Evolutionary conservation across 2,329 filamentous ascomycete genomes (phyloP), one percentile per base, ranked within the genome.

Genomic region (Hysterium pulicare): DNA sequence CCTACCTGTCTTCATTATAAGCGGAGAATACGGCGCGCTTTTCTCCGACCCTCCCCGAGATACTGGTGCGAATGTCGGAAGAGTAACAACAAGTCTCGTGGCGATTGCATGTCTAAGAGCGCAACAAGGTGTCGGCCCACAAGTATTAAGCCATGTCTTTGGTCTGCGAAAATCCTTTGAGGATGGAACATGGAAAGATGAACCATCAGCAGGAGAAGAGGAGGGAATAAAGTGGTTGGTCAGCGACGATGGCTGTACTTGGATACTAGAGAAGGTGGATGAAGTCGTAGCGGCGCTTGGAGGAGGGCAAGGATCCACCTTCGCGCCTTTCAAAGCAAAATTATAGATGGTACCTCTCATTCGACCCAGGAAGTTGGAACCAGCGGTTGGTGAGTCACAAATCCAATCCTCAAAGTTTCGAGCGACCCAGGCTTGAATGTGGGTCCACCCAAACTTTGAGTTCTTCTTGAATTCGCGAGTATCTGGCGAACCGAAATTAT

Each of bases 61-160:
- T 9, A 10, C 62, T 6, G 69, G 68, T 17, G 74, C 73, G 0
- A 77, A 74, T 15, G 78, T 87, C 0, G 88, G 88, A 0, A 69
- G 88, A 1, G 77, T 87, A 0, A 68, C 89, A 48, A 93, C 87
- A 0, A 85, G 80, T 41, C 66, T 93, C 10, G 75, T 90, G 4
- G 88, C 85, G 0, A 76, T 94, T 22, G 75, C 86, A 4, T 90
- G 86, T 56, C 63, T 94, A 62, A 71, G 88, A 3, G 78, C 87
- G 33, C 88, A 93, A 73, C 86, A 84, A 8, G 88, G 88, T 0
- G 88, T 93, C 0, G 88, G 82, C 0, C 88, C 87, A 1, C 88
- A 93, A 72, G 86, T 94, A 10, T 69, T 86, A 15, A 88, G 83
- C 51, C 88, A 94, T 66, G 75, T 93, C 0, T 91, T 90, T 69